phyloP scores from a whole-genome alignment of 1,284 basidiomycete genomes.

The Malassezia cuniculi region DNA sequence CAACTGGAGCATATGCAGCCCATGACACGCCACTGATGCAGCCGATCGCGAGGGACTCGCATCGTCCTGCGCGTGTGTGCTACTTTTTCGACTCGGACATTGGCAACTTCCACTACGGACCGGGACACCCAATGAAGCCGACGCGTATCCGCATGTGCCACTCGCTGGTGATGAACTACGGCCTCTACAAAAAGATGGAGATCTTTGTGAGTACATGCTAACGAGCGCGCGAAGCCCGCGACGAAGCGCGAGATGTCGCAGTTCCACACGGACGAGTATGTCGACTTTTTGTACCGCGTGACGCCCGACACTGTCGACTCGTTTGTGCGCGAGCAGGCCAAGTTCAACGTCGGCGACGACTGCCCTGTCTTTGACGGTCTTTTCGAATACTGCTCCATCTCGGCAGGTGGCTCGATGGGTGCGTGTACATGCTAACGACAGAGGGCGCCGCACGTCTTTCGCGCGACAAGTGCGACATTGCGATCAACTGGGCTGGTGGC shows the following conservation, averaged over 20 bases:
- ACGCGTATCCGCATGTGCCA: conserved; percentile 92
- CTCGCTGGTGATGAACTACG: conserved; percentile 98
- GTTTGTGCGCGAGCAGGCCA: conserved; percentile 86
- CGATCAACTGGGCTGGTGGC: conserved; percentile 96
- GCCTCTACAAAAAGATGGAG: conserved; percentile 50
- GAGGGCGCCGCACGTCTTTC: conserved; percentile 93
- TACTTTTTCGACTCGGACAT: conserved; percentile 73
- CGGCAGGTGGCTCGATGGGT: conserved; percentile 98
- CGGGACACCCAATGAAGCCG: conserved; percentile 56
- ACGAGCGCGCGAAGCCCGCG: conserved; percentile 77
- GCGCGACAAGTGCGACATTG: conserved; percentile 94
- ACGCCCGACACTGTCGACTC: conserved; percentile 73
- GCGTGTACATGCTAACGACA: conserved; percentile 46
- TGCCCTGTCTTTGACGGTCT: conserved; percentile 96
- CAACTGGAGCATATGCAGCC: conserved; percentile 1
- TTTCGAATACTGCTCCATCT: conserved; percentile 97
- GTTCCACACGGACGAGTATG: conserved; percentile 86
- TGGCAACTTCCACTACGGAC: conserved; percentile 95
- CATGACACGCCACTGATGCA: conserved; percentile 18
- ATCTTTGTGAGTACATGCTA: conserved; percentile 41
- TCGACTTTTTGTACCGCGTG: conserved; percentile 72
- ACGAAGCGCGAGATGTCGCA: conserved; percentile 96
- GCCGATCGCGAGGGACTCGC: conserved; percentile 20
- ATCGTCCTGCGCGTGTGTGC: conserved; percentile 34
- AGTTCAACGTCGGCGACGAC: conserved; percentile 89